Percentiles rank a stretch among this genome's conserved stretches.
Conservation (phyloP, 805 yeast species). For the Kazachstania psychrophila region DNA sequence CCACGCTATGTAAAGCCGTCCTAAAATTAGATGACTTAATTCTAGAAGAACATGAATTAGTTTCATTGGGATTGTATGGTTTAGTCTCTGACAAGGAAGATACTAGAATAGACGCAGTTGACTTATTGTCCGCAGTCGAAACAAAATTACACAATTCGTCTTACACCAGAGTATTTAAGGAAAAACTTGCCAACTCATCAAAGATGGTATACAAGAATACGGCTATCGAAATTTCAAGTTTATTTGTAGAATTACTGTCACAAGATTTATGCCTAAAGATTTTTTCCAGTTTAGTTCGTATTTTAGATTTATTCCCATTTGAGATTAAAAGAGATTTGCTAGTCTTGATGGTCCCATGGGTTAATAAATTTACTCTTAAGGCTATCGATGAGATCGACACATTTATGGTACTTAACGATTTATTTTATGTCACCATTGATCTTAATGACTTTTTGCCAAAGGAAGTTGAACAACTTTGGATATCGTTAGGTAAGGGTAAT, state of each 20-base stretch:
- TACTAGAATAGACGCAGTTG: conserved; percentile 65
- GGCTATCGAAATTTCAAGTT: conserved; percentile 65
- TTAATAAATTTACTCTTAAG: conserved; percentile 67
- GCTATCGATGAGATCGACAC: conserved; percentile 37
- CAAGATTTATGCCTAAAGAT: conserved; percentile 52
- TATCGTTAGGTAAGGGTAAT: conserved; percentile 75
- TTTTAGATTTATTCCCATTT: conserved; percentile 48
- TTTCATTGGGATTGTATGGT: conserved; percentile 70
- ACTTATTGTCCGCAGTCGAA: conserved; percentile 61
- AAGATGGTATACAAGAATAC: conserved; percentile 83
- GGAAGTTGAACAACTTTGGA: conserved; percentile 94
- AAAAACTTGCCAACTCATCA: conserved; percentile 63
- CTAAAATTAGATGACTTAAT: conserved; percentile 41
- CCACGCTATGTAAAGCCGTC: conserved; percentile 58
- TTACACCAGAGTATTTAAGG: conserved; percentile 49
- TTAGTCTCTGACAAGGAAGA: conserved; percentile 63
- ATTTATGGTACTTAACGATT: conserved; percentile 67
- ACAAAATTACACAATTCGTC: conserved; percentile 45
- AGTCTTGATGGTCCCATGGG: conserved; percentile 83
- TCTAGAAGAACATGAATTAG: conserved; percentile 51
- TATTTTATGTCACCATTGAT: conserved; percentile 76
- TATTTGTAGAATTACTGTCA: conserved; percentile 50
- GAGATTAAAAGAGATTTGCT: conserved; percentile 67
- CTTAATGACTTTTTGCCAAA: conserved; percentile 67
- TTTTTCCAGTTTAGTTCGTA: conserved; percentile 66